phyloP scores from a whole-genome alignment of 306 rosid species.

The Pterocarpus santalinus region DNA sequence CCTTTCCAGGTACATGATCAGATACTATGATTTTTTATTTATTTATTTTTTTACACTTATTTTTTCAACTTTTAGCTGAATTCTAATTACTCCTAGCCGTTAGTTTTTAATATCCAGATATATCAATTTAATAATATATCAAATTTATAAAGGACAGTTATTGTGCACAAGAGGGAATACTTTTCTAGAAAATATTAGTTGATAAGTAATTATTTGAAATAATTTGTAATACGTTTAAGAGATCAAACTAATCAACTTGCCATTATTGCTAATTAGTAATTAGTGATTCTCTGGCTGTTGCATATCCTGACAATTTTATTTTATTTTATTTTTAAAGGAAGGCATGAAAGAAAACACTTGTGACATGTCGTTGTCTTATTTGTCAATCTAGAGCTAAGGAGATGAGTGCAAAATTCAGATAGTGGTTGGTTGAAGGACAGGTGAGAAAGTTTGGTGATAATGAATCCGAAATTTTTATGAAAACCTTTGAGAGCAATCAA shows the following conservation, averaged over 20 bases:
- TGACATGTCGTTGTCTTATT: neutral
- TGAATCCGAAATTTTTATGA: conserved; percentile 14
- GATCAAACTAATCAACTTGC: conserved; percentile 18
- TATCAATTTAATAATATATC: no score
- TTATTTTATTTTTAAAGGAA: neutral
- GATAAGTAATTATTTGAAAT: no score
- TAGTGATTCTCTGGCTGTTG: conserved; percentile 24
- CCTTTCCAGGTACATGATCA: no score
- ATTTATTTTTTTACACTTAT: no score
- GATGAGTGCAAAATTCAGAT: neutral
- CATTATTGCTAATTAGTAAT: conserved; percentile 23
- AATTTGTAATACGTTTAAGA: neutral
- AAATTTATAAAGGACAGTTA: no score
- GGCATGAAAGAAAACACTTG: neutral
- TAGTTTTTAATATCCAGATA: no score
- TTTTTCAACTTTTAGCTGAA: no score
- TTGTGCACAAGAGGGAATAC: no score
- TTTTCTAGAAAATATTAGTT: no score
- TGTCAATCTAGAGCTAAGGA: conserved; percentile 1
- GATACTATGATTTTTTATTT: no score
- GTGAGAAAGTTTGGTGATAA: conserved; percentile 24
- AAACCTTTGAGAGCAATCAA: neutral
- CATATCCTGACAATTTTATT: conserved; percentile 5
- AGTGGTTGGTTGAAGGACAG: conserved; percentile 24
- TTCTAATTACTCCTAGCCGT: no score